phyloP scores from a whole-genome alignment of 305 asterid species.

The Ajuga reptans region DNA sequence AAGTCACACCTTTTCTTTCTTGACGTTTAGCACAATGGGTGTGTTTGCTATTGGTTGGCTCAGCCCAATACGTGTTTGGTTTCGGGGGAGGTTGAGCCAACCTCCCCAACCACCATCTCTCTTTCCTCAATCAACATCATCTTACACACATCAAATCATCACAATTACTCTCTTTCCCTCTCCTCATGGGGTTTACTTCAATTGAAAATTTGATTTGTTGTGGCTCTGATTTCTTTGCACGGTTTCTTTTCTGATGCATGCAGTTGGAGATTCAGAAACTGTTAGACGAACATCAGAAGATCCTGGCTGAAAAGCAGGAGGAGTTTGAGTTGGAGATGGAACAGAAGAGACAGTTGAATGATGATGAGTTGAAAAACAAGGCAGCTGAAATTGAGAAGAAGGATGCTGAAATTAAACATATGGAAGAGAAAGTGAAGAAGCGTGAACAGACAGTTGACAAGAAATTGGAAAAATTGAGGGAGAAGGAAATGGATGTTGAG shows the following conservation, averaged over 20 bases:
- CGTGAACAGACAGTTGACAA: conserved; percentile 78
- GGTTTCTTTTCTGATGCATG: conserved; percentile 17
- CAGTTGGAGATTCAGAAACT: conserved; percentile 85
- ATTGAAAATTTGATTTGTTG: not conserved
- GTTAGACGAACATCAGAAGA: conserved; percentile 64
- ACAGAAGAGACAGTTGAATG: conserved; percentile 57
- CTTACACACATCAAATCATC: too few relatives aligned
- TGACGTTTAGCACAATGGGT: not conserved
- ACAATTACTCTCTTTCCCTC: too few relatives aligned
- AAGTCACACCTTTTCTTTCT: not conserved
- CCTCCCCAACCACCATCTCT: too few relatives aligned
- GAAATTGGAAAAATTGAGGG: conserved; percentile 66
- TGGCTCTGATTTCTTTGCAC: conserved; percentile 15
- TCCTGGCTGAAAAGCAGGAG: conserved; percentile 55
- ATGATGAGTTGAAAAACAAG: conserved; percentile 61
- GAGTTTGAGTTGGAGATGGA: conserved; percentile 75
- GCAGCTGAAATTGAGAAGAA: conserved; percentile 68
- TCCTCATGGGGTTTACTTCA: not conserved
- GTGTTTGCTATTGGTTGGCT: too few relatives aligned
- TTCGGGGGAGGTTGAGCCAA: too few relatives aligned
- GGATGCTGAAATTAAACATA: conserved; percentile 71
- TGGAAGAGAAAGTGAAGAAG: conserved; percentile 82
- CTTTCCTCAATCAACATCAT: too few relatives aligned
- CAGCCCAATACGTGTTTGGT: too few relatives aligned
- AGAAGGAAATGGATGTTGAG: conserved; percentile 59